Evolutionary conservation across 2,329 filamentous ascomycete species (phyloP).

Genomic region (Boeremia exigua): DNA sequence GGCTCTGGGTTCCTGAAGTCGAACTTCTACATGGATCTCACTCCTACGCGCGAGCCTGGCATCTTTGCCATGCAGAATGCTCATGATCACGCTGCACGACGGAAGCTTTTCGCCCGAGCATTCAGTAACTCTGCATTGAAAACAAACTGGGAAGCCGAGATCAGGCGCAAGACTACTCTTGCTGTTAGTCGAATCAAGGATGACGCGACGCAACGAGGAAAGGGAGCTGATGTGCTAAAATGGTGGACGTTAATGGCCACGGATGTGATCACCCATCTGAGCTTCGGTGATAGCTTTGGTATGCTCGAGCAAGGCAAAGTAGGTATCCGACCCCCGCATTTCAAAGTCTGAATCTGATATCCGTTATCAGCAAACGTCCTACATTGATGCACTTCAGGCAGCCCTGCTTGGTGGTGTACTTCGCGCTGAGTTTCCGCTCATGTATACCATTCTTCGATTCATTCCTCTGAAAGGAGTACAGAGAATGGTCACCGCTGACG

Average conservation of each 20-base stretch:
- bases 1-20: constrained; percentile 52
- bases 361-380: constrained; percentile 25
- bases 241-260: constrained; percentile 51
- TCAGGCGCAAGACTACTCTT: constrained; percentile 42
- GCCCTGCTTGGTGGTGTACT: constrained; percentile 39
- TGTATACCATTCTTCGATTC: constrained; percentile 26
- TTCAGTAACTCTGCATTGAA: constrained; percentile 47
- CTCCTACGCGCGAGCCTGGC: constrained; percentile 32
- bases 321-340: not conserved
- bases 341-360: not conserved
- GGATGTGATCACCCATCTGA: constrained; percentile 48
- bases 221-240: constrained; percentile 45
- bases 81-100: constrained; percentile 42
- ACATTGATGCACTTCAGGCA: constrained; percentile 38
- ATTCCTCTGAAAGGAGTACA: constrained; percentile 12
- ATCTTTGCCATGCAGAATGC: constrained; percentile 50
- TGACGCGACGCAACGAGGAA: constrained; percentile 20
- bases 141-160: constrained; percentile 45
- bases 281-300: constrained; percentile 50
- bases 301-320: constrained; percentile 48
- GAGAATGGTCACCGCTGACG: constrained; percentile 20
- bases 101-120: constrained; percentile 45
- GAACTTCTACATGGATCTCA: constrained; percentile 45
- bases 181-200: constrained; percentile 42
- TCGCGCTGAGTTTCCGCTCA: constrained; percentile 39